Evolutionary conservation across 2,329 filamentous ascomycete genomes (phyloP).

Genomic region (Parafenestella ontariensis): DNA sequence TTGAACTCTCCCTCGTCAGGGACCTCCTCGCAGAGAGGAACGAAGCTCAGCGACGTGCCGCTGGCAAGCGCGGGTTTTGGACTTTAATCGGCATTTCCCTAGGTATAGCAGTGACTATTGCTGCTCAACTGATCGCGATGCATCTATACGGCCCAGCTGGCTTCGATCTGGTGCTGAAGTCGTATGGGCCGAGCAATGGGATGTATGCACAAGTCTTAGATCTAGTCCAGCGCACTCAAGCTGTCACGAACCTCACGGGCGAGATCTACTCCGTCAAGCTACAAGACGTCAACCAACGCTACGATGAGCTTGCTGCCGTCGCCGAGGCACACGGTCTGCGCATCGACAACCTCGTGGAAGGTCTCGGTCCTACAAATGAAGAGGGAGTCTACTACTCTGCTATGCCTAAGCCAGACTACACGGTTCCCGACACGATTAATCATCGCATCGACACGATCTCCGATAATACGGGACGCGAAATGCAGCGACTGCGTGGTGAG

Average conservation of each 20-base stretch:
- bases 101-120: neutral
- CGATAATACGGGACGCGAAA: conserved; percentile 1
- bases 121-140: neutral
- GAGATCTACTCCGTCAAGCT: conserved; percentile 15
- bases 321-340: conserved; percentile 16
- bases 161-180: neutral
- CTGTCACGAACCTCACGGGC: conserved; percentile 12
- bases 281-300: conserved; percentile 11
- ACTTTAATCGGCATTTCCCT: neutral
- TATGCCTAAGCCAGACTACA: neutral
- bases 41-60: neutral
- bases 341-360: conserved; percentile 33
- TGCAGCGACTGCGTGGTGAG: conserved; percentile 17
- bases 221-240: conserved; percentile 15
- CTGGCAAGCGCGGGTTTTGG: conserved; percentile 3
- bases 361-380: conserved; percentile 30
- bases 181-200: neutral
- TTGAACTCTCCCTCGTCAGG: neutral
- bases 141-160: neutral
- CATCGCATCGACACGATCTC: neutral
- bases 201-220: conserved; percentile 7
- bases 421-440: neutral
- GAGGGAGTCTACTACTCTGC: conserved; percentile 23
- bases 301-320: conserved; percentile 6
- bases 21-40: conserved; percentile 3